Evolutionary conservation across 495 filamentous ascomycete genomes (phyloP).

Genomic region (Trichoderma virens): DNA sequence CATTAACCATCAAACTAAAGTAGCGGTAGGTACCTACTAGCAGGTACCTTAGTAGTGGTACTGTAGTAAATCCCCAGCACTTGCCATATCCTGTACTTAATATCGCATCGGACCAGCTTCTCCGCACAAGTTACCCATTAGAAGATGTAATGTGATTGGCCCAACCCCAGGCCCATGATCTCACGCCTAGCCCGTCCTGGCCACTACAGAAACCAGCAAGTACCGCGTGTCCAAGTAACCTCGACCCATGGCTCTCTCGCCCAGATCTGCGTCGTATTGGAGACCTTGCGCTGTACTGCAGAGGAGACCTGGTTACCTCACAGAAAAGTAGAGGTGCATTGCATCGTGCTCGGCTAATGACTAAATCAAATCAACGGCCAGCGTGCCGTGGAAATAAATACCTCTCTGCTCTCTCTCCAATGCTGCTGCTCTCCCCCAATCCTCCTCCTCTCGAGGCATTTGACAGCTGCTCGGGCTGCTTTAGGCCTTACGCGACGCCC

Average conservation of each 20-base stretch:
- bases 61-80: no score
- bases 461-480: not conserved
- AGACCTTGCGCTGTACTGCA: not conserved
- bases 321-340: not conserved
- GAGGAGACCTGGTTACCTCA: not conserved
- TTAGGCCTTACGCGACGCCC: conserved; percentile 4
- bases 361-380: not conserved
- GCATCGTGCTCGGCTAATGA: not conserved
- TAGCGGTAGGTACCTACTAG: not conserved
- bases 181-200: not conserved
- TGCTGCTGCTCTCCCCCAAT: not conserved
- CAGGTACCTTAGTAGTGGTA: not conserved
- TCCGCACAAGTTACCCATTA: not conserved
- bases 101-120: not conserved
- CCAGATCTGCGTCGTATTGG: not conserved
- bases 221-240: not conserved
- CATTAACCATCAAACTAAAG: no score
- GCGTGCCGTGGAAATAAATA: not conserved
- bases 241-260: not conserved
- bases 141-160: not conserved
- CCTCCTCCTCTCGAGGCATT: not conserved
- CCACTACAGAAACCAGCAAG: not conserved
- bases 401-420: not conserved
- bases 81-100: no score
- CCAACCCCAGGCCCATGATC: not conserved